Percentiles rank a stretch among this genome's conserved stretches.
phyloP scores from a whole-genome alignment of 257 asterid species.

The Solanum bulbocastanum region DNA sequence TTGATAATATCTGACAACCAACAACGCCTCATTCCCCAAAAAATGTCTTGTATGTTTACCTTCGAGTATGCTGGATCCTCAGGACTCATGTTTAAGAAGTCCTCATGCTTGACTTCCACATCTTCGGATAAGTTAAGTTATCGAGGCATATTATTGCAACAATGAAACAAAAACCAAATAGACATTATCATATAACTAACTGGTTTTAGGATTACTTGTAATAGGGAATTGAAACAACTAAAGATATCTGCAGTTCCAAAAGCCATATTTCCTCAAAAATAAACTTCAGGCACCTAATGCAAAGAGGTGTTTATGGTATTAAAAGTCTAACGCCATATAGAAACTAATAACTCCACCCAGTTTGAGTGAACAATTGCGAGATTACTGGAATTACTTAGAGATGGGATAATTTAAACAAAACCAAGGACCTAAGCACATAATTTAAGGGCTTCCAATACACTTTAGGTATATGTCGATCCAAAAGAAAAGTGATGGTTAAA shows the following conservation, averaged over 20 bases:
- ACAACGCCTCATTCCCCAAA: neutral
- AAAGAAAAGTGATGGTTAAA: neutral
- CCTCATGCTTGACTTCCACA: constrained; percentile 60
- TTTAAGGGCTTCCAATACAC: neutral
- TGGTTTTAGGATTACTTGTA: neutral
- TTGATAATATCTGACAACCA: neutral
- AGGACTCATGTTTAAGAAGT: constrained; percentile 70
- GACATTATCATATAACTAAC: neutral
- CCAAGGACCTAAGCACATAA: neutral
- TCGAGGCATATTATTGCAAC: neutral
- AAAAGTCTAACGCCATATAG: neutral
- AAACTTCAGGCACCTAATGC: neutral
- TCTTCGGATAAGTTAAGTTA: constrained; percentile 59
- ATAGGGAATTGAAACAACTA: neutral
- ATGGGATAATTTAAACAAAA: neutral
- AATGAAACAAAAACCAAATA: neutral
- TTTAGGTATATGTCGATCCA: neutral
- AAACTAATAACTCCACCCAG: neutral
- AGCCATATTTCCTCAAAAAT: neutral
- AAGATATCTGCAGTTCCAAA: neutral
- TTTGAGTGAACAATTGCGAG: neutral
- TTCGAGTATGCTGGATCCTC: constrained; percentile 51
- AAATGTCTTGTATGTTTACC: constrained; percentile 24
- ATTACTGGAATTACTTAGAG: neutral
- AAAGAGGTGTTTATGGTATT: neutral